Evolutionary conservation across 1,284 basidiomycete genomes (phyloP), one percentile per base, ranked within the genome.

Genomic region (Marasmius fiardii): DNA sequence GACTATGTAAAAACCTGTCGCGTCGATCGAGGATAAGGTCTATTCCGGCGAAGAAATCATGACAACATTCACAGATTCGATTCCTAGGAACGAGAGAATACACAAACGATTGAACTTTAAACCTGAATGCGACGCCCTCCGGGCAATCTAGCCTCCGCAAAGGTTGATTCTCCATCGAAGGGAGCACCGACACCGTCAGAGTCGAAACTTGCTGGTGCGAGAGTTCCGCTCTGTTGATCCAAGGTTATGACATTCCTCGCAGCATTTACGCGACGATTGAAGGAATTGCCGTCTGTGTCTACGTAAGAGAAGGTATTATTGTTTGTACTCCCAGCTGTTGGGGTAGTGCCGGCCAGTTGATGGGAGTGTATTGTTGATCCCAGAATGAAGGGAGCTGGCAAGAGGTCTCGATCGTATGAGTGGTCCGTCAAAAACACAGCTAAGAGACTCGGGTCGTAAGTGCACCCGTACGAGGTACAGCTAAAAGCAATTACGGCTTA

Each of bases 271-370:
- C 74, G 64, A 53, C 88, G 75, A 51, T 71, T 68, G 67, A 79
- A 91, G 0, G 86, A 87, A 68, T 90, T 86, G 45, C 83, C 84
- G 8, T 68, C 67, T 21, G 65, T 60, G 65, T 91, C 87, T 10
- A 66, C 60, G 63, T 90, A 92, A 44, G 66, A 70, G 68, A 90
- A 83, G 8, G 77, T 79, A 67, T 90, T 90, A 67, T 79, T 81
- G 67, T 74, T 88, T 2, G 84, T 87, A 39, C 87, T 85, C 4
- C 82, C 80, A 0, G 70, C 69, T 5, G 76, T n/a, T n/a, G n/a
- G 58, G 0, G 76, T 65, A 0, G 75, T 60, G 83, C 85, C 70
- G 21, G 86, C 76, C 35, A 77, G 66, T 65, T 90, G 88, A 35
- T 72, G 79, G 57, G 85, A 79, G 3, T 67, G 58, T 35, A 86